phyloP scores from a whole-genome alignment of 2,329 filamentous ascomycete genomes.

The Emmonsiellopsis sp. region DNA sequence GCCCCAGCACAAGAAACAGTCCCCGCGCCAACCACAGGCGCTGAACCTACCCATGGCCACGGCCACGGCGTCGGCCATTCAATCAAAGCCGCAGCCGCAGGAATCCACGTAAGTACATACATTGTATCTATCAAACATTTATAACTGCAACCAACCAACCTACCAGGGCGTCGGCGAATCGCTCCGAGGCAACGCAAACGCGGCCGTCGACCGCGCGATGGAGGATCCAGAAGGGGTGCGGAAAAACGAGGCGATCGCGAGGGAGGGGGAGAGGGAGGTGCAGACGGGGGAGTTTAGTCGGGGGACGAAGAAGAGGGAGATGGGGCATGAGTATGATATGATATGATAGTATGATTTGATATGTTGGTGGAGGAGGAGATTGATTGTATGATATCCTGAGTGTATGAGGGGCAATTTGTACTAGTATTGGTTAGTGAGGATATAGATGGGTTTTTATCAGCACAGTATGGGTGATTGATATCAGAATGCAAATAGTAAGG shows the following conservation, averaged over 20 bases:
- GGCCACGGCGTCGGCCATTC: slow-evolving; percentile 14
- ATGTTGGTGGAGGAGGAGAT: no score
- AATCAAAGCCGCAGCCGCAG: slow-evolving; percentile 21
- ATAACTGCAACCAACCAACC: background rate
- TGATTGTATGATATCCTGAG: no score
- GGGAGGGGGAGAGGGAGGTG: slow-evolving; percentile 28
- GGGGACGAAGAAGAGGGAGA: slow-evolving; percentile 12
- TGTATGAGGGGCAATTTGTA: no score
- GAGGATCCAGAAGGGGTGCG: slow-evolving; percentile 26
- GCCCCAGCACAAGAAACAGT: background rate
- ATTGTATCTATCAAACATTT: background rate
- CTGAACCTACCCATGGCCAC: background rate
- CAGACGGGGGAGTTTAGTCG: slow-evolving; percentile 20
- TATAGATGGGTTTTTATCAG: no score
- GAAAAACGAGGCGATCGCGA: slow-evolving; percentile 29
- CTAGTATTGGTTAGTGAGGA: no score
- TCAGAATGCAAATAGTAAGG: no score
- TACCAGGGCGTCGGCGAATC: slow-evolving; percentile 32
- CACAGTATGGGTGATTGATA: no score
- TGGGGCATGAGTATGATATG: slow-evolving; percentile 4
- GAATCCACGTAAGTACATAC: slow-evolving; percentile 26
- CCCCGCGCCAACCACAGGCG: no score
- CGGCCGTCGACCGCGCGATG: slow-evolving; percentile 31
- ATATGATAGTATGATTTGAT: no score
- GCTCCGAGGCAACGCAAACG: slow-evolving; percentile 28